Base-by-base conservation (phyloP, 768 basidiomycete species). In the Mycena sanguinolenta region DNA sequence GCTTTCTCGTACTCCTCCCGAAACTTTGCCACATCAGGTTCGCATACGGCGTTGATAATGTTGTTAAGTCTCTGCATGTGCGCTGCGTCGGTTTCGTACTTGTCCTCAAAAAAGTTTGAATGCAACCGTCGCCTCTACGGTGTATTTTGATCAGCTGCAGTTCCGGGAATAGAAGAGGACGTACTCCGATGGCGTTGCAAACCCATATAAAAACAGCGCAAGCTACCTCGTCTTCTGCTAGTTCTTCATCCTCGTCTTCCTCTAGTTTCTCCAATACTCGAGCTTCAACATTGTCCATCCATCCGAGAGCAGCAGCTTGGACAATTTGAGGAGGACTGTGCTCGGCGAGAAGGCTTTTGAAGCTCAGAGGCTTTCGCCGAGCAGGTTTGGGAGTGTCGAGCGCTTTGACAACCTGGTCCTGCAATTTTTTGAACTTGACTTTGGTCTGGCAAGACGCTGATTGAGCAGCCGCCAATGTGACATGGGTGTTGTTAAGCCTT, bases 191-290 rank as follows among this genome's bases (percentile, higher is more conserved):
- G 42, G 81, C 54, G 46, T 81, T 80, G 58, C 79, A 85, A 3
- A 84, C 79, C 87, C 87, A 89, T 61, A 80, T 84, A 73, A 86
- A 89, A 4, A 87, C 74, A 4, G 81, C 82, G 53, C 81, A 84
- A 46, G 74, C 79, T 39, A 84, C 69, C n/a, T 79, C 70, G 50
- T 73, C 77, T 10, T 74, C 73, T 50, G 74, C 71, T 19, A 76
- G 65, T 70, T 73, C 63, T 9, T 75, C 61, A 23, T 73, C 66
- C 19, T 76, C 71, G 30, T 73, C 74, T 23, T 71, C 72, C 27
- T 84, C 34, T 55, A 83, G 50, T 25, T 79, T 76, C 19, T 76
- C 67, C 70, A 19, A 3, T 16, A 66, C 34, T 13, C 7, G 14
- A 16, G 4, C 61, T 46, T 87, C 84, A 27, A 77, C 77, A 13